These are phyloP conservation scores for Boletus insuetus DNA, from an alignment of 768 basidiomycete species.

Conservation along the genomic window DNA sequence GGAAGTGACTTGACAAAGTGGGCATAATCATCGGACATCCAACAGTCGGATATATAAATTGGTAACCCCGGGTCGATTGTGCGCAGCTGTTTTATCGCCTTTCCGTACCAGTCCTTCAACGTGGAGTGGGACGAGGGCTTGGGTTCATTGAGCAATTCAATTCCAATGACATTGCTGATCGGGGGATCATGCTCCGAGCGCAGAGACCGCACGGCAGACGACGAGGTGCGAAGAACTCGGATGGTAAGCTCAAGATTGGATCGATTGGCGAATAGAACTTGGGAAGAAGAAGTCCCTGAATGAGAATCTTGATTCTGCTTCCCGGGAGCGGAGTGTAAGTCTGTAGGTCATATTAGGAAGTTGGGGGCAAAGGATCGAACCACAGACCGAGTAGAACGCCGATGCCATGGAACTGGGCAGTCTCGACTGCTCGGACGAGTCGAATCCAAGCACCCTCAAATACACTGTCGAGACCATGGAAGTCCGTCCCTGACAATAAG, in stretches of 20 bases:
- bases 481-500: conserved; percentile 65
- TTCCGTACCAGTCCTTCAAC: conserved; percentile 62
- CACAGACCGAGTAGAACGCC: conserved; percentile 68
- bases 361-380: background rate
- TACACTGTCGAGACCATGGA: conserved; percentile 45
- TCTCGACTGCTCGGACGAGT: conserved; percentile 57
- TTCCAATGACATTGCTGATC: conserved; percentile 48
- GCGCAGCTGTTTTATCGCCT: conserved; percentile 53
- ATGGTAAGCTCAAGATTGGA: conserved; percentile 47
- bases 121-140: conserved; percentile 45
- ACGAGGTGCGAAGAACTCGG: conserved; percentile 45
- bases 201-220: conserved; percentile 40
- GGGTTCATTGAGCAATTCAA: conserved; percentile 63
- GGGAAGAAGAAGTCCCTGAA: conserved; percentile 53
- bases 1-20: conserved; percentile 44
- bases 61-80: conserved; percentile 54
- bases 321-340: conserved; percentile 72
- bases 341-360: conserved; percentile 38
- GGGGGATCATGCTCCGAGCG: conserved; percentile 44
- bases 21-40: conserved; percentile 66
- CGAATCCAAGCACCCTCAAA: conserved; percentile 68
- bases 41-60: conserved; percentile 73
- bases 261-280: conserved; percentile 47
- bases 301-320: conserved; percentile 73
- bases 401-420: conserved; percentile 54